Conservation (phyloP, 805 yeast genomes). For the Sporopachydermia lactativora region DNA sequence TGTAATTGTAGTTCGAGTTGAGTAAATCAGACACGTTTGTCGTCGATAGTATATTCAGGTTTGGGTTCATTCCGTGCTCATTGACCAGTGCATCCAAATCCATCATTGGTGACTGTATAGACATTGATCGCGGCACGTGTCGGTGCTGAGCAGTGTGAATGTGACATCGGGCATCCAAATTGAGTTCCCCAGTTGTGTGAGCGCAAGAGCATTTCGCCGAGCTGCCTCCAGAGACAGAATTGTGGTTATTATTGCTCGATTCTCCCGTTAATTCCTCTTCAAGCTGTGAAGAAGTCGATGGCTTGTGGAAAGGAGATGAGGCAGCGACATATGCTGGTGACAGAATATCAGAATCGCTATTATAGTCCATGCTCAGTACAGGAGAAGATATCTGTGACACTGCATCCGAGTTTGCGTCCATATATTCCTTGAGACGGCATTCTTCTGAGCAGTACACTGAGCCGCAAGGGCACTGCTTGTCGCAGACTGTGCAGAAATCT, state of each 20-base stretch:
- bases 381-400: background rate
- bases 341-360: background rate
- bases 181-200: background rate
- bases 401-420: background rate
- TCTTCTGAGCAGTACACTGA: constrained; percentile 33
- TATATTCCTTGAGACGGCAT: constrained; percentile 22
- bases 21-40: background rate
- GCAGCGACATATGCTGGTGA: background rate
- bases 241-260: too few species aligned
- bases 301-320: background rate
- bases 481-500: constrained; percentile 47
- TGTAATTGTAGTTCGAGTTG: background rate
- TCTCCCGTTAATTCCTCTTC: background rate
- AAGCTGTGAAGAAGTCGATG: background rate
- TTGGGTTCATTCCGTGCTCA: background rate
- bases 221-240: background rate
- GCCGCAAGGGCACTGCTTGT: constrained; percentile 30
- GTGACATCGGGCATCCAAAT: background rate
- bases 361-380: background rate
- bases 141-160: background rate
- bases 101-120: background rate
- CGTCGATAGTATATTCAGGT: background rate
- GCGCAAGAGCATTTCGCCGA: background rate
- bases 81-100: background rate
- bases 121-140: constrained; percentile 1